These are phyloP conservation scores for Primulina eburnea DNA, from an alignment of 257 asterid genomes.

Conservation along the genomic window DNA sequence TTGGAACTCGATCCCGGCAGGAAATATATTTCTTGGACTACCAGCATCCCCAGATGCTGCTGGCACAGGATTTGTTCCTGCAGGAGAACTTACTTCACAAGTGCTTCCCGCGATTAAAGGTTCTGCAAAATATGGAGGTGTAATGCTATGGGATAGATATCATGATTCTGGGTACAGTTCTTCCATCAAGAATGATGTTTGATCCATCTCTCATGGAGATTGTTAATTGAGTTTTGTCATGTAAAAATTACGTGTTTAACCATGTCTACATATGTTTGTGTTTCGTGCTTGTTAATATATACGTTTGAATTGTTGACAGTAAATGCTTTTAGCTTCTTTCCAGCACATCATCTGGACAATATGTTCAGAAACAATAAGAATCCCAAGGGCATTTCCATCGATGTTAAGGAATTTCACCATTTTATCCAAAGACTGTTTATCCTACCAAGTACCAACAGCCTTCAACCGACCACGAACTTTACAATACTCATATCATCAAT, in stretches of 20 bases:
- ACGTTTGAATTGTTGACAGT: not conserved
- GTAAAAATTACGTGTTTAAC: too few relatives aligned
- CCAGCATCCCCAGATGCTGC: slow-evolving; percentile 35
- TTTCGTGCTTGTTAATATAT: too few relatives aligned
- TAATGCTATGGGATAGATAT: slow-evolving; percentile 23
- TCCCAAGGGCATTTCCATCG: not conserved
- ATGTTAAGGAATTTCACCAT: not conserved
- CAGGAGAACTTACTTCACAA: slow-evolving; percentile 23
- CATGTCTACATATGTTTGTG: too few relatives aligned
- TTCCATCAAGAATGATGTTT: slow-evolving; percentile 24
- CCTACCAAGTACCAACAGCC: not conserved
- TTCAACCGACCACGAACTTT: not conserved
- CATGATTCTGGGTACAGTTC: slow-evolving; percentile 29
- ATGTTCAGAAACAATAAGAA: too few relatives aligned
- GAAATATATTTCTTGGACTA: slow-evolving; percentile 26
- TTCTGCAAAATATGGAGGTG: slow-evolving; percentile 34
- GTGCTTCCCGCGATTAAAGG: slow-evolving; percentile 29
- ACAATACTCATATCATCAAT: not conserved
- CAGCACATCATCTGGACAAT: not conserved
- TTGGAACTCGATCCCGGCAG: slow-evolving; percentile 32
- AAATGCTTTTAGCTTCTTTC: not conserved
- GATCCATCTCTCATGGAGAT: not conserved
- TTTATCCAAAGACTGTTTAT: too few relatives aligned
- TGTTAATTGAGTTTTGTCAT: too few relatives aligned
- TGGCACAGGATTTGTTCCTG: slow-evolving; percentile 30